Conservation (phyloP, 768 basidiomycete genomes). For the Rhizopogon vesiculosus region DNA sequence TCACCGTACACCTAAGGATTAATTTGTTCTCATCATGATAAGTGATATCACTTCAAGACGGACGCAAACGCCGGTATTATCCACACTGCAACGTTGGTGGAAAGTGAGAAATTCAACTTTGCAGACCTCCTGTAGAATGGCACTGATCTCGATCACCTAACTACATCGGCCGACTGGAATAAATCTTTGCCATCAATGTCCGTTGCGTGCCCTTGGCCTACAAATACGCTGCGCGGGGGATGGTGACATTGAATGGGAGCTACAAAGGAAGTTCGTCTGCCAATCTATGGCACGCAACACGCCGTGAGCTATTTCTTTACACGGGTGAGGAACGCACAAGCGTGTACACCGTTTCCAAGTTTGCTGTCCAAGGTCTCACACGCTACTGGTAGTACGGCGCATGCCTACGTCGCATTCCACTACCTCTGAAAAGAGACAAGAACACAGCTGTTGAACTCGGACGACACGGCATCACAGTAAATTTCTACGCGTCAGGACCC, state of each 20-base stretch:
- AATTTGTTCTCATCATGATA: neutral
- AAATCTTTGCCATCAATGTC: constrained; percentile 29
- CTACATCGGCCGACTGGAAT: constrained; percentile 26
- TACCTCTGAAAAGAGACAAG: neutral
- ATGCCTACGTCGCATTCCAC: neutral
- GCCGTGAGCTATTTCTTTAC: neutral
- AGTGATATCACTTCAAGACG: constrained; percentile 11
- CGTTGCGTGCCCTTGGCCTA: constrained; percentile 29
- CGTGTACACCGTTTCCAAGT: constrained; percentile 27
- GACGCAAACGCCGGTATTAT: constrained; percentile 20
- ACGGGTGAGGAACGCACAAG: neutral
- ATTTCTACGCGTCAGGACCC: constrained; percentile 24
- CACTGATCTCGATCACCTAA: constrained; percentile 7
- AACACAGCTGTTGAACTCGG: constrained; percentile 20
- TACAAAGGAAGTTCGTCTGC: constrained; percentile 9
- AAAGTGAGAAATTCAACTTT: constrained; percentile 5
- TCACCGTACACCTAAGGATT: neutral
- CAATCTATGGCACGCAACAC: neutral
- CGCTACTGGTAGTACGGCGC: constrained; percentile 7
- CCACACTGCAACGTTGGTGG: neutral
- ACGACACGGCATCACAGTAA: constrained; percentile 19
- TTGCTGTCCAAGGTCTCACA: constrained; percentile 25
- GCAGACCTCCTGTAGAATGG: too few species aligned
- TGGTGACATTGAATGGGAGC: constrained; percentile 28
- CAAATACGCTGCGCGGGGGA: constrained; percentile 32